Evolutionary conservation across 257 asterid species (phyloP), one percentile per base, ranked within the genome.

Genomic region (Lithospermum erythrorhizon): DNA sequence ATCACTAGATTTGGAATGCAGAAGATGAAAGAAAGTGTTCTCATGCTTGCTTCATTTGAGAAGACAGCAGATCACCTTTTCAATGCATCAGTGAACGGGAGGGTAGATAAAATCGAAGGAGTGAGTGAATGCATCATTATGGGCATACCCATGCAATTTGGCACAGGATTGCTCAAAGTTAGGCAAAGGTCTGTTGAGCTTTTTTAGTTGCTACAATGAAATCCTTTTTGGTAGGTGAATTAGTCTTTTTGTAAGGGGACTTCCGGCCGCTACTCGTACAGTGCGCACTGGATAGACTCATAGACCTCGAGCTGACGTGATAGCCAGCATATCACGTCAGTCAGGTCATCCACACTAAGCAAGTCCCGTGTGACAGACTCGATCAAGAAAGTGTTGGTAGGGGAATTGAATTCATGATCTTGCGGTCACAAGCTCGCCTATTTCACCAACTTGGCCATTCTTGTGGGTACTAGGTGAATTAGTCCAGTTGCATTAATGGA

Each of bases 1-100:
- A 91, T 91, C 59, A 91, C 94, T 41, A 83, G 96, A 68, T 32
- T 57, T 32, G 98, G 98, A 23, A 77, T 91, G 70, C 84, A 79
- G 89, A 88, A 74, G 78, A 82, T 91, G 94, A 86, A 70, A 73
- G 96, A 91, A 58, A 88, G 98, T 64, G 93, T 90, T 23, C 70
- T 90, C 74, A 87, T 78, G 93, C 78, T 87, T 70, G 98, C 98
- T 58, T 91, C 98, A 56, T 91, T 91, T 71, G 98, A 91, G 82
- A 85, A 68, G 75, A 86, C 98, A 9, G 62, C 88, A 16, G 96
- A 91, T 72, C 96, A 82, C 79, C 87, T 91, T 61, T 91, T 91
- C 73, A 81, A 79, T 71, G 98, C 96, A 58, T 80, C 98, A 19
- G 96, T 78, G 47, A 79, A 69, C 57, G 95, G 98, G 66, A 77